These are phyloP conservation scores for Chlorella sp. DNA, from an alignment of 139 green algal genomes.

Conservation along the genomic window DNA sequence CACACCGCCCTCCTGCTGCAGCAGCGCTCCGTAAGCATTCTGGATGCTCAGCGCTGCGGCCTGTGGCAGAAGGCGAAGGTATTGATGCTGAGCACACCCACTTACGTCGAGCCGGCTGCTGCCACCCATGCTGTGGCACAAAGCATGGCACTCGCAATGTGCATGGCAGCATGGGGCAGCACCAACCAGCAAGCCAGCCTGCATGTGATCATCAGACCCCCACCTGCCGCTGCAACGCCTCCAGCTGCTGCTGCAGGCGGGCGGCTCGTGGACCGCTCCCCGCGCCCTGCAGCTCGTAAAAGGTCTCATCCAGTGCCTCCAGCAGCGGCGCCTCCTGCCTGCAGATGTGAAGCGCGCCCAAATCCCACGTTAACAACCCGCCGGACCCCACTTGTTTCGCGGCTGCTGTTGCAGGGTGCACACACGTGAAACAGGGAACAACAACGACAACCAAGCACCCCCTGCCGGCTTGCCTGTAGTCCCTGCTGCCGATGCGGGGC, in stretches of 20 bases:
- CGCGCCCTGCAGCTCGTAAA: conserved; percentile 68
- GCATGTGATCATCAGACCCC: too few relatives aligned
- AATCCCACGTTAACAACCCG: too few relatives aligned
- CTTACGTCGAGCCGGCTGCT: too few relatives aligned
- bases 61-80: background rate
- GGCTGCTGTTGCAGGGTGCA: background rate
- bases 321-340: conserved; percentile 66
- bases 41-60: conserved; percentile 66
- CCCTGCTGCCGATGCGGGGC: conserved; percentile 55
- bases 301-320: conserved; percentile 78
- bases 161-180: too few relatives aligned
- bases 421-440: too few relatives aligned
- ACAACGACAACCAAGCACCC: too few relatives aligned
- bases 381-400: background rate
- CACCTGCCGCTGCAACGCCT: conserved; percentile 38
- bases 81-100: too few relatives aligned
- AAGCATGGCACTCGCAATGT: too few relatives aligned
- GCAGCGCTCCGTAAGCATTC: conserved; percentile 84
- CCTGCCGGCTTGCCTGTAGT: conserved; percentile 40
- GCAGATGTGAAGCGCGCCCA: background rate
- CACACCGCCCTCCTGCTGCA: conserved; percentile 72
- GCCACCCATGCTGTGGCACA: too few relatives aligned
- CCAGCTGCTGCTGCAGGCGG: conserved; percentile 49
- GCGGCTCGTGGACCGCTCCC: background rate
- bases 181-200: too few relatives aligned